These are phyloP conservation scores for Aspergillus sojae DNA, from an alignment of 2,329 filamentous ascomycete genomes.

Conservation along the genomic window DNA sequence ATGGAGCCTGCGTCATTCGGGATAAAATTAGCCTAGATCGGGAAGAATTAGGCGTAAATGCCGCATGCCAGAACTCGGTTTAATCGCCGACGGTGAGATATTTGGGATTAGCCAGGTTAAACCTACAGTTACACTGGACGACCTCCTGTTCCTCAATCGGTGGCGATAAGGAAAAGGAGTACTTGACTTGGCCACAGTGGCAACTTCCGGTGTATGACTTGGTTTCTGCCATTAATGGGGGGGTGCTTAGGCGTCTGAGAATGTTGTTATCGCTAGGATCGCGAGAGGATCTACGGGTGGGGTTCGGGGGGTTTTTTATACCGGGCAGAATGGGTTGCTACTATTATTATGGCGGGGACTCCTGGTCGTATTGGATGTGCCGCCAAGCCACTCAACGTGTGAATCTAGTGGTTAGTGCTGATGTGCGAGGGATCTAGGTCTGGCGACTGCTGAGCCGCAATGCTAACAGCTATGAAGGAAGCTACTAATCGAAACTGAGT, in stretches of 20 bases:
- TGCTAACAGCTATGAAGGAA: background rate
- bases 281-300: background rate
- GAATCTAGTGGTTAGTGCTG: background rate
- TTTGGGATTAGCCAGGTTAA: no score
- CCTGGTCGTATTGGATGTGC: background rate
- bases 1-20: slow-evolving; percentile 30
- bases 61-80: background rate
- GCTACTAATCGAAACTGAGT: background rate
- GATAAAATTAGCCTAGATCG: background rate
- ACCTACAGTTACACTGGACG: slow-evolving; percentile 24
- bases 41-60: background rate
- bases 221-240: background rate
- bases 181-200: slow-evolving; percentile 27
- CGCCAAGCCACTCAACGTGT: background rate
- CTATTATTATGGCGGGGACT: background rate
- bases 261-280: background rate
- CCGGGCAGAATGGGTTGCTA: background rate
- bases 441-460: background rate
- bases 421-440: background rate
- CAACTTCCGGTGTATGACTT: slow-evolving; percentile 21
- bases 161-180: slow-evolving; percentile 19
- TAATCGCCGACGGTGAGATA: background rate
- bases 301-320: background rate
- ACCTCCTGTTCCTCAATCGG: slow-evolving; percentile 22
- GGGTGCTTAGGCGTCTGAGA: background rate